Evolutionary conservation across 306 rosid genomes (phyloP), one percentile per base, ranked within the genome.

Genomic region (Acacia crassicarpa): DNA sequence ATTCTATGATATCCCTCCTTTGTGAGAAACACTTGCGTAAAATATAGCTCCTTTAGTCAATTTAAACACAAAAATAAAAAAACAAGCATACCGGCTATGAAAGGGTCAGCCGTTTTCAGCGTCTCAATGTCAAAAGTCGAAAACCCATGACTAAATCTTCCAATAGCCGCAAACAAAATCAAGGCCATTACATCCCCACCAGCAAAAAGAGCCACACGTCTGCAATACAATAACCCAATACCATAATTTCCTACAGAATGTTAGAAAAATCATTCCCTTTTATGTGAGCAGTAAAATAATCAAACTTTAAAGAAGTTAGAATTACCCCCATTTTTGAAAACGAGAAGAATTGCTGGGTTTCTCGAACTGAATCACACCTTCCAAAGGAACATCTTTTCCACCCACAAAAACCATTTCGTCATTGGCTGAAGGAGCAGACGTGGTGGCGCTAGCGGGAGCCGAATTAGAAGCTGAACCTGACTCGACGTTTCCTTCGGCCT

Each of bases 311-410:
- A 3, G 5, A 13, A 27, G 27, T 25, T 41, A 9, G 44, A 72
- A 81, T 38, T 87, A 93, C 99, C 98, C 98, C 98, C 99, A 95
- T 87, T 92, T 91, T 56, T 81, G 59, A n/a, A 93, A 15, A 59
- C 91, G 94, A 53, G 93, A 46, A 84, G 90, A 84, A 23, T 89
- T 71, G 67, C 49, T 22, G 79, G 99, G 91, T 80, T 91, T 95
- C 14, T 95, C 97, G 79, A 93, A 93, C 85, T 90, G 99, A 70
- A 95, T 95, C 22, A 95, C 99, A 59, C 99, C 99, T 78, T 95
- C 99, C 87, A 93, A 77, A 15, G 97, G 98, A 74, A 95, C 90
- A 82, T 85, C 92, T 74, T 93, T 83, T 19, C 78, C 87, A 48
- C 90, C 84, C 40, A 95, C 97, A 66, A 91, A 90, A 69, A 93